These are phyloP conservation scores for Starmerella lactis-condensi DNA, from an alignment of 805 yeast genomes.

Conservation along the genomic window DNA sequence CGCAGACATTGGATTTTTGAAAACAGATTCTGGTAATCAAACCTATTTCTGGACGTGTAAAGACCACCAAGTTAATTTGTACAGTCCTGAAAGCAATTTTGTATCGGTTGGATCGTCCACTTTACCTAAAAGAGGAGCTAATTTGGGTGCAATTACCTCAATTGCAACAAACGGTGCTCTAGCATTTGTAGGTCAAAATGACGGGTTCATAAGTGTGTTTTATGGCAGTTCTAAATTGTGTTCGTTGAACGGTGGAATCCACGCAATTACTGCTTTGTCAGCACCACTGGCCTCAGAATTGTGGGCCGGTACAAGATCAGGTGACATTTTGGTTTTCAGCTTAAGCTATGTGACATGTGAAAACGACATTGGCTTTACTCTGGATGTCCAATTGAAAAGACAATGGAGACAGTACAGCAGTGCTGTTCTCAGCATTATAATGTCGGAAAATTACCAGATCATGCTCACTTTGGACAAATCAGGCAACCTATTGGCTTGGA, in stretches of 20 bases:
- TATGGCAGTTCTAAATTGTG: conserved; percentile 16
- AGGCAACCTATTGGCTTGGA: conserved; percentile 11
- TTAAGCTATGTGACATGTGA: conserved; percentile 4
- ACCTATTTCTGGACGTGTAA: conserved; percentile 22
- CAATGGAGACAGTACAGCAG: too few species aligned
- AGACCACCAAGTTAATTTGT: conserved; percentile 20
- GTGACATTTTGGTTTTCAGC: conserved; percentile 23
- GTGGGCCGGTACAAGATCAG: conserved; percentile 26
- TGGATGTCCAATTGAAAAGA: conserved; percentile 24
- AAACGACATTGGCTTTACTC: conserved; percentile 19
- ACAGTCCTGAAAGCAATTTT: conserved; percentile 15
- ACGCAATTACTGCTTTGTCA: conserved; percentile 20
- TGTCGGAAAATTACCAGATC: conserved; percentile 8
- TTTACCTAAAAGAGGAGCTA: conserved; percentile 10
- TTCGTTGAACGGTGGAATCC: conserved; percentile 19
- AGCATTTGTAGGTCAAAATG: conserved; percentile 26
- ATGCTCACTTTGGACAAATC: conserved; percentile 7
- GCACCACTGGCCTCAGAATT: conserved; percentile 13
- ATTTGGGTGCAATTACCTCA: conserved; percentile 10
- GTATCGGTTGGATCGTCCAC: conserved; percentile 11
- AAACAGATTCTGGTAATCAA: too few species aligned
- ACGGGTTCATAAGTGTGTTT: conserved; percentile 23
- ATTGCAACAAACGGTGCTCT: conserved; percentile 16
- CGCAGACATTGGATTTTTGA: too few species aligned
- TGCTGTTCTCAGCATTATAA: conserved; percentile 14